phyloP scores from a whole-genome alignment of 2,329 filamentous ascomycete species.

The Fusarium luffae region DNA sequence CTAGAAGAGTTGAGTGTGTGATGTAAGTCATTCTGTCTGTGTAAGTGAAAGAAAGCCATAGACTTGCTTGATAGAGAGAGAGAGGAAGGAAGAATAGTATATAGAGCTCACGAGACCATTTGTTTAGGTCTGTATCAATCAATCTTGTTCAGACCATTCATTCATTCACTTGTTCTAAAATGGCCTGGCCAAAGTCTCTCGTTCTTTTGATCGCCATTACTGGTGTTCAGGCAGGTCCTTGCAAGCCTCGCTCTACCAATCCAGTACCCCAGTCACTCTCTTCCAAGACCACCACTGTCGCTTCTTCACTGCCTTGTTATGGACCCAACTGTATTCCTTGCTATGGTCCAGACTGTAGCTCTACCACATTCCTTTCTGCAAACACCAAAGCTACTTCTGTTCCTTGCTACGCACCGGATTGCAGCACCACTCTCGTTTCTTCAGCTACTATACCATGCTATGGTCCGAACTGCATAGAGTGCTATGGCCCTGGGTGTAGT shows the following conservation, averaged over 20 bases:
- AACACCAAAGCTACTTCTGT: neutral
- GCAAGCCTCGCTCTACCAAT: constrained; percentile 34
- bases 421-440: neutral
- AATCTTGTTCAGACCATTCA: constrained; percentile 12
- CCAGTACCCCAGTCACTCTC: constrained; percentile 13
- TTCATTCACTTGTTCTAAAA: constrained; percentile 18
- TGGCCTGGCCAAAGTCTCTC: constrained; percentile 32
- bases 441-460: neutral
- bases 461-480: neutral
- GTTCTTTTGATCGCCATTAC: constrained; percentile 25
- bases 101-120: neutral
- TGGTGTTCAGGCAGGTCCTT: constrained; percentile 21
- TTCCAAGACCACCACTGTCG: neutral
- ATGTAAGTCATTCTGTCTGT: constrained; percentile 4
- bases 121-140: neutral
- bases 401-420: neutral
- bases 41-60: neutral
- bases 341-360: neutral
- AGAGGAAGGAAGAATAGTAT: neutral
- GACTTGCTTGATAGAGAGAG: neutral
- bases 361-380: neutral
- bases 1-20: constrained; percentile 13
- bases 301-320: neutral
- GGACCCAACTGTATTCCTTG: neutral
- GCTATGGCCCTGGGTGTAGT: neutral